Evolutionary conservation across 202 grass and related monocot genomes (phyloP), one percentile per base, ranked within the genome.

Genomic region (Digitaria exilis): DNA sequence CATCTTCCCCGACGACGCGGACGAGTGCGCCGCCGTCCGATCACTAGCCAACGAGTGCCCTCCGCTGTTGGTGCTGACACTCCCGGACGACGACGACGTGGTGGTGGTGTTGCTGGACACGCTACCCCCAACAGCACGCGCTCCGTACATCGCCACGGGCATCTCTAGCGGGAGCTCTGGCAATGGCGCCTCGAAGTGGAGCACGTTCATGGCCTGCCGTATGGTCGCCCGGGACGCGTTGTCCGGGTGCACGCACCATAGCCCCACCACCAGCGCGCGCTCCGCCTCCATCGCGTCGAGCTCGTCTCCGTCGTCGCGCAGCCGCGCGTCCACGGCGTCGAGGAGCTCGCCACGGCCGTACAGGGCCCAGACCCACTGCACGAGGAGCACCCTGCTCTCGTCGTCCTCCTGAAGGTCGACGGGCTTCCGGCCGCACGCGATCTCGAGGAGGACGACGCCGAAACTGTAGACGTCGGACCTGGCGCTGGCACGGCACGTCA

Each of bases 311-410:
- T 66, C 67, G 64, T 67, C 34, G 19, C n/a, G 35, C 65, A 76
- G 41, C 87, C 63, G 73, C 77, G 35, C 21, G 32, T 80, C 51
- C 19, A 62, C 69, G 7, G 76, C 87, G 21, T 50, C 77, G 17
- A 81, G 15, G 25, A 85, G 9, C 3, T 30, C 19, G 22, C 72
- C 83, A 0, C 13, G 17, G 2, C 82, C 77, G 7, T 76, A 69
- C 29, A 84, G 71, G 25, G 71, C 60, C 80, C 86, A 88, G 3
- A 88, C 86, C 80, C 86, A 84, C 55, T 57, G 28, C 44, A 79
- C 80, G 37, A 88, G 80, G 37, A 69, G 35, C 21, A 48, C 30
- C 61, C 65, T 77, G 1, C 16, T 30, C 60, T 49, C 50, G 69
- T 85, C 83, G 7, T 80, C 49, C 31, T 65, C 81, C n/a, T n/a